Percentiles rank a stretch among this genome's conserved stretches.
Evolutionary conservation across 108 stramenopile species (phyloP).

Genomic region (Licmophora abbreviata): DNA sequence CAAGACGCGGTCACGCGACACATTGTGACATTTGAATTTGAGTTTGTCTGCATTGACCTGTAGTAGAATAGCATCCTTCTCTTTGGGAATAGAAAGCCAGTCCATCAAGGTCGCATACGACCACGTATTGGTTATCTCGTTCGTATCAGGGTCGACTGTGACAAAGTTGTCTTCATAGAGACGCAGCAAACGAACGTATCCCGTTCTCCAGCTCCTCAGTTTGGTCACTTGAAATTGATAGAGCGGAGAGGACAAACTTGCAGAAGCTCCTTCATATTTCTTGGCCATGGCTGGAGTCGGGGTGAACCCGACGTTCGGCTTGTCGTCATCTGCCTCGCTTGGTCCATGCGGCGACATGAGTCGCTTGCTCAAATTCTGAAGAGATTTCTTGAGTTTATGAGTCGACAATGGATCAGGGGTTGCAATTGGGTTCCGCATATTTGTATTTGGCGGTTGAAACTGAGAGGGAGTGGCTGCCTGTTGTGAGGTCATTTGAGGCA

Average conservation of each 20-base stretch:
- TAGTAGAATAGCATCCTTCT: constrained; percentile 29
- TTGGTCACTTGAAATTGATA: constrained; percentile 53
- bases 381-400: constrained; percentile 16
- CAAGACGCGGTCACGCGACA: constrained; percentile 25
- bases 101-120: constrained; percentile 22
- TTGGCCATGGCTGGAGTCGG: constrained; percentile 34
- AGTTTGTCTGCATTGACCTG: constrained; percentile 40
- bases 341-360: constrained; percentile 7
- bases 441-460: too few relatives aligned
- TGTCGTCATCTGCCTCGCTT: constrained; percentile 11
- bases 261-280: constrained; percentile 26
- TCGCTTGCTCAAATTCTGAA: constrained; percentile 12
- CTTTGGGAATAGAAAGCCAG: constrained; percentile 28
- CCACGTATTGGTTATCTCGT: constrained; percentile 53
- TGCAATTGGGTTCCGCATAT: too few relatives aligned
- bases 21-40: constrained; percentile 52
- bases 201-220: constrained; percentile 53
- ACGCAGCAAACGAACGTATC: constrained; percentile 40
- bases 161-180: constrained; percentile 37
- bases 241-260: constrained; percentile 13
- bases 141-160: constrained; percentile 44
- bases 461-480: too few relatives aligned
- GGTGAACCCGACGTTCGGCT: constrained; percentile 36
- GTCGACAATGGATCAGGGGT: neutral
- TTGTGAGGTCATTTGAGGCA: too few relatives aligned